Conservation (phyloP, 306 rosid genomes). For the Adenanthera pavonina region DNA sequence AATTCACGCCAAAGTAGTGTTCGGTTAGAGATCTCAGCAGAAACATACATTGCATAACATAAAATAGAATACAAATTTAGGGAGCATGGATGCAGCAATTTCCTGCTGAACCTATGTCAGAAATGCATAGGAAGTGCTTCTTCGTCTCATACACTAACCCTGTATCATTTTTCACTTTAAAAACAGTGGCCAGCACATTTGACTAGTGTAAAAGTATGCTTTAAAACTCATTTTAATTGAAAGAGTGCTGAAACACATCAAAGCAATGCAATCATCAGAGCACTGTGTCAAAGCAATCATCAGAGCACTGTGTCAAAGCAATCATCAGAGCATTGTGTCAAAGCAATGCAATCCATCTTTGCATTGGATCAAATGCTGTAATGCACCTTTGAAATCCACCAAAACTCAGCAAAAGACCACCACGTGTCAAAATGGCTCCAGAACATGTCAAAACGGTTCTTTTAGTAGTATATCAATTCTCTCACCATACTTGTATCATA, state of each 20-base stretch:
- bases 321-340: background rate
- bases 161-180: background rate
- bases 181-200: background rate
- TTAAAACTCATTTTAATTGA: background rate
- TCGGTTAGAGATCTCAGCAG: background rate
- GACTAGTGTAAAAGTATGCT: background rate
- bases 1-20: background rate
- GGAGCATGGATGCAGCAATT: conserved; percentile 5
- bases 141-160: background rate
- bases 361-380: background rate
- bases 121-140: background rate
- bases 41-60: background rate
- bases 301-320: background rate
- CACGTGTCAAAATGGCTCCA: background rate
- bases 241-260: background rate
- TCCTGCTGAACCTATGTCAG: background rate
- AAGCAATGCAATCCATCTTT: background rate
- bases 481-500: background rate
- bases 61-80: background rate
- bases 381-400: background rate
- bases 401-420: background rate
- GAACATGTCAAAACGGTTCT: background rate
- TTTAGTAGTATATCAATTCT: background rate
- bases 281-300: background rate
- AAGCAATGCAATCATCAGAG: too few relatives aligned